Evolutionary conservation across 2,329 filamentous ascomycete species (phyloP), one percentile per base, ranked within the genome.

Genomic region (Anthostomella pinea): DNA sequence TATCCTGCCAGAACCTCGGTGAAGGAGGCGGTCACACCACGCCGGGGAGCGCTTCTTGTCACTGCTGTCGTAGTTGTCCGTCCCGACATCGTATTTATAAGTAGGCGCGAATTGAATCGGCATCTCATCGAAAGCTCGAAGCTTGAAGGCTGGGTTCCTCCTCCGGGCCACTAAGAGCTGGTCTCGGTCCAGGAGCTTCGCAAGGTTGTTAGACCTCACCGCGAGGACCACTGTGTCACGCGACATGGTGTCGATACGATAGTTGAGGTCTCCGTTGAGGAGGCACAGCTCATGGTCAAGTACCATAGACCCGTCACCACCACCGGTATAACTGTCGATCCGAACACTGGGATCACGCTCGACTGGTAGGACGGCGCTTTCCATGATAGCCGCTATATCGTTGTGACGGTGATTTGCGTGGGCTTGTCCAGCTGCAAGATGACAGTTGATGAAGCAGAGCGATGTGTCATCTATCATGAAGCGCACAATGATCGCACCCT

Each of bases 81-180:
- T 94, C 11, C 90, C 90, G 1, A 97, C 88, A 52, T 98, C 93
- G 61, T 98, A 98, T 62, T 98, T 98, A 72, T 98, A 98, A 0
- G 93, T 98, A 1, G 93, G 93, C 6, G 88, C 83, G 59, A 98
- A 98, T 0, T 81, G 84, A 54, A 98, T 96, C 1, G 85, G 86
- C 37, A 84, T 73, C 64, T 98, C 93, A n/a, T 84, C 81, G 61
- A 98, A 97, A 0, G 87, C 84, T 14, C 90, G 82, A 5, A 98
- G 75, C 18, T 87, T 79, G 67, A 97, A 96, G 0, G 82, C 86
- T 0, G 91, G 89, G 53, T 96, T 96, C 51, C 88, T 87, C 33
- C 89, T 85, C 38, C 86, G 80, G 9, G 89, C 91, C 0, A 95
- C 84, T 2, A 97, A 79, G 5, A 98, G 74, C 59, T 98, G 93